phyloP scores from a whole-genome alignment of 1,139 yeast genomes.

The Pichia sp. region DNA sequence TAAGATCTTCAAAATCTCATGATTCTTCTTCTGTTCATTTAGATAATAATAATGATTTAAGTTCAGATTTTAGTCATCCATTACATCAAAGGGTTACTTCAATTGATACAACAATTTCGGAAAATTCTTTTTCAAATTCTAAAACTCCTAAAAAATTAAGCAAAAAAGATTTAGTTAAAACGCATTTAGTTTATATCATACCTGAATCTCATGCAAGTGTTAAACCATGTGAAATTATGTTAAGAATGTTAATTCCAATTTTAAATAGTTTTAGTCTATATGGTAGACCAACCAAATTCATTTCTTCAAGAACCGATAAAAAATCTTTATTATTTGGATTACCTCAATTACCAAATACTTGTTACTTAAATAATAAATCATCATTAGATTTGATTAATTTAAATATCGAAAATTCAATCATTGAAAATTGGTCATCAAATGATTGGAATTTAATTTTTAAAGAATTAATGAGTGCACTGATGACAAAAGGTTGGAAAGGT shows the following conservation, averaged over 20 bases:
- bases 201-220: conserved; percentile 54
- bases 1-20: conserved; percentile 13
- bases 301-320: conserved; percentile 41
- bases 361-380: conserved; percentile 40
- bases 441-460: conserved; percentile 41
- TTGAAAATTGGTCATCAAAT: conserved; percentile 34
- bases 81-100: conserved; percentile 25
- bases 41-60: conserved; percentile 7
- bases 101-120: conserved; percentile 23
- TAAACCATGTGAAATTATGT: conserved; percentile 50
- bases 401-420: conserved; percentile 30
- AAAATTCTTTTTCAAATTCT: conserved; percentile 22
- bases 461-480: conserved; percentile 27
- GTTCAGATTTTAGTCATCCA: conserved; percentile 1
- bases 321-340: conserved; percentile 47
- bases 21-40: conserved; percentile 16
- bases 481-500: conserved; percentile 31
- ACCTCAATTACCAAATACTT: conserved; percentile 51
- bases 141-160: conserved; percentile 18
- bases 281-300: conserved; percentile 48
- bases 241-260: conserved; percentile 46
- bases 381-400: conserved; percentile 33
- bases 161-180: conserved; percentile 32
- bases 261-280: conserved; percentile 49
- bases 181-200: conserved; percentile 40